phyloP scores from a whole-genome alignment of 352 stramenopile genomes.

The Phytopythium aichiense region DNA sequence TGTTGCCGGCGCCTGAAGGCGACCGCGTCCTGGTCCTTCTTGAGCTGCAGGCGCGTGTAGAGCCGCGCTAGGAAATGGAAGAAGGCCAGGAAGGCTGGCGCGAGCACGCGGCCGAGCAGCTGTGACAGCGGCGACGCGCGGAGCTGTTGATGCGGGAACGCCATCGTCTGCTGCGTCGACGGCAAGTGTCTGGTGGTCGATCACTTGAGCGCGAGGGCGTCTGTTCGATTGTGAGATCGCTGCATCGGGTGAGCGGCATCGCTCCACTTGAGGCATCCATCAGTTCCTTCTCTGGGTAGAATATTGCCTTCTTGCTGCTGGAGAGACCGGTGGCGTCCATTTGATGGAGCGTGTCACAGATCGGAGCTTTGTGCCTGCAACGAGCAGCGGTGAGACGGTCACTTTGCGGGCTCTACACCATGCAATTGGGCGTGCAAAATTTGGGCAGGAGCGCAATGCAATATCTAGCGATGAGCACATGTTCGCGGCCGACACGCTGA shows the following conservation, averaged over 20 bases:
- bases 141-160: constrained; percentile 1
- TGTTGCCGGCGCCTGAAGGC: constrained; percentile 1
- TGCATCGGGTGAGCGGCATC: neutral
- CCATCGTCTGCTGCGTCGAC: neutral
- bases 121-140: constrained; percentile 3
- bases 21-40: constrained; percentile 1
- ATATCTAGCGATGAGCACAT: neutral
- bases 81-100: neutral
- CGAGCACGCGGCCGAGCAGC: constrained; percentile 1
- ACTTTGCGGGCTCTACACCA: neutral
- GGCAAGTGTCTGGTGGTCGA: neutral
- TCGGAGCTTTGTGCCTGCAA: neutral
- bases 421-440: neutral
- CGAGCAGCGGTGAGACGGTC: neutral
- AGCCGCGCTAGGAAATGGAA: neutral
- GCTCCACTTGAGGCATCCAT: neutral
- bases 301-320: neutral
- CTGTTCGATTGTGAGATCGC: neutral
- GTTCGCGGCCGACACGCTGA: no score
- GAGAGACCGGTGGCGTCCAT: neutral
- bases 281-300: neutral
- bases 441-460: neutral
- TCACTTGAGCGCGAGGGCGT: neutral
- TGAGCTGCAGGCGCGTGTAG: constrained; percentile 2
- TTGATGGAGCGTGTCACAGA: neutral